phyloP scores from a whole-genome alignment of 176 grass and related monocot species.

The Thinopyrum elongatum region DNA sequence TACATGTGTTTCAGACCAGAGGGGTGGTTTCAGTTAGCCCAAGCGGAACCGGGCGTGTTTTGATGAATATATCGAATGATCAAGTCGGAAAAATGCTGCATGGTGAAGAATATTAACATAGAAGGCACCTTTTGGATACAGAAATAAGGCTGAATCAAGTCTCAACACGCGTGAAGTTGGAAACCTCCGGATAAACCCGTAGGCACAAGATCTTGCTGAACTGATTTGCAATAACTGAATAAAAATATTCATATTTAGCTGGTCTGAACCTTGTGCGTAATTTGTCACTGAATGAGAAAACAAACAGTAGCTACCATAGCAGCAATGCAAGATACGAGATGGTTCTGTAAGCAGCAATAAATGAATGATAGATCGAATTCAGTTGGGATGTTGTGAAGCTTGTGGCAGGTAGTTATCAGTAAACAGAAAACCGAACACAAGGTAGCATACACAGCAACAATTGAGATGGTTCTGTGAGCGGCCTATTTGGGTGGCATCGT shows the following conservation, averaged over 20 bases:
- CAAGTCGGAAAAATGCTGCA: conserved; percentile 59
- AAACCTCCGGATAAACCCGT: conserved; percentile 6
- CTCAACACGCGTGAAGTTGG: too few species aligned
- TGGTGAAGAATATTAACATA: conserved; percentile 9
- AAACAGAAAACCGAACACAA: too few species aligned
- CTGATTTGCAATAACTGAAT: conserved; percentile 43
- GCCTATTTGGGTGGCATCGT: too few species aligned
- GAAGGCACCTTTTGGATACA: not conserved
- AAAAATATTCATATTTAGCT: not conserved
- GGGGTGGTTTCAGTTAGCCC: conserved; percentile 46
- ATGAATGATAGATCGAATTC: too few species aligned
- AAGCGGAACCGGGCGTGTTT: conserved; percentile 47
- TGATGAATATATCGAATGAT: conserved; percentile 59
- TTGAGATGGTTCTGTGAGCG: too few species aligned
- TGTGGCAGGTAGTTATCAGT: not conserved
- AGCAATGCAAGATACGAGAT: too few species aligned
- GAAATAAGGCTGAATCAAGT: not conserved
- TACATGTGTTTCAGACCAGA: not conserved
- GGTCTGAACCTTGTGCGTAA: not conserved
- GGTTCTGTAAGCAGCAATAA: too few species aligned
- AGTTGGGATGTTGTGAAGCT: not conserved
- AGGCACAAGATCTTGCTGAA: conserved; percentile 57
- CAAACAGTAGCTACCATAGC: too few species aligned
- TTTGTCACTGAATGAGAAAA: too few species aligned
- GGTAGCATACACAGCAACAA: too few species aligned